Evolutionary conservation across 192 early-diverging fungal species (phyloP).

Genomic region (Coemansia sp.): DNA sequence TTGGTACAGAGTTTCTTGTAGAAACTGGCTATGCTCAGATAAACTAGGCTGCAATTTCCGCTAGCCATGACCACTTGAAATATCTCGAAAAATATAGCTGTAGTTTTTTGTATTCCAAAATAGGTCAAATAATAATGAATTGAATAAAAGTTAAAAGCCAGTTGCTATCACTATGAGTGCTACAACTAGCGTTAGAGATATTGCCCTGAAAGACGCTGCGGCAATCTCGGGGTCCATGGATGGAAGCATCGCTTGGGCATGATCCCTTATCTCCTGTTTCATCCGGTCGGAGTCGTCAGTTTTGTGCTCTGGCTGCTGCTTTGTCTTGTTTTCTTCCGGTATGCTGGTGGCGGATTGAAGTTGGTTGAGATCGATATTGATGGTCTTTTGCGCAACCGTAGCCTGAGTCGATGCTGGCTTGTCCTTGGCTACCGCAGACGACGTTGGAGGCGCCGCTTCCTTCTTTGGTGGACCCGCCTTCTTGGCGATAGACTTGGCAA

Average conservation of each 20-base stretch:
- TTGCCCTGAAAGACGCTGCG: slow-evolving; percentile 13
- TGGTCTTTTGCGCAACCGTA: background rate
- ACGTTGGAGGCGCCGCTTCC: background rate
- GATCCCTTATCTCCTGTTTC: slow-evolving; percentile 15
- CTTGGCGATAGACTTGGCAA: slow-evolving; percentile 6
- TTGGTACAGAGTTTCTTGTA: background rate
- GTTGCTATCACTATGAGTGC: background rate
- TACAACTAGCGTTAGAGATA: background rate
- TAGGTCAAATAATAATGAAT: background rate
- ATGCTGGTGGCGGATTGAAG: background rate
- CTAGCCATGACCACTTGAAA: no score
- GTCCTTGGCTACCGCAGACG: slow-evolving; percentile 15
- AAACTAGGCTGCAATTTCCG: background rate
- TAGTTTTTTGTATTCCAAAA: no score
- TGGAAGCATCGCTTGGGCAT: slow-evolving; percentile 39
- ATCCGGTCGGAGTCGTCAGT: background rate
- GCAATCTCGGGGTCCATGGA: slow-evolving; percentile 54
- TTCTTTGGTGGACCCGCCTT: slow-evolving; percentile 15
- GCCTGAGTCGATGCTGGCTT: background rate
- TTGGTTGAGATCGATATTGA: background rate
- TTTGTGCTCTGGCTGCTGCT: background rate
- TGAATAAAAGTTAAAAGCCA: background rate
- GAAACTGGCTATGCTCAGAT: background rate
- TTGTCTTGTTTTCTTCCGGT: background rate
- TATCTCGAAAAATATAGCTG: no score